Conservation (phyloP, 257 asterid species). For the Plantago elongata region DNA sequence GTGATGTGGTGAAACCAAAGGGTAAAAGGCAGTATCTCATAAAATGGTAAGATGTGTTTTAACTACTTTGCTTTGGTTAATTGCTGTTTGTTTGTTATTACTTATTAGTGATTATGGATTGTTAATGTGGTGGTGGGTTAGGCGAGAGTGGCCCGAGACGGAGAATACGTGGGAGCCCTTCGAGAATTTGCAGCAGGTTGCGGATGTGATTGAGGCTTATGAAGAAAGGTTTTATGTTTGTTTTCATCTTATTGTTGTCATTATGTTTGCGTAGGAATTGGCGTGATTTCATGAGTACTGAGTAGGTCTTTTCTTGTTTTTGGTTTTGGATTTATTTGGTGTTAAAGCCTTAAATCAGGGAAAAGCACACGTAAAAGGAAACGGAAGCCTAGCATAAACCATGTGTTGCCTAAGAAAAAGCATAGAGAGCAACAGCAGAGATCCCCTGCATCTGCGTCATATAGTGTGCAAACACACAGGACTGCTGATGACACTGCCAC, state of each 20-base stretch:
- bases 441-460: conserved; percentile 47
- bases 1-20: conserved; percentile 36
- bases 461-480: conserved; percentile 44
- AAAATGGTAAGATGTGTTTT: conserved; percentile 63
- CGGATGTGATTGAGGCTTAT: conserved; percentile 67
- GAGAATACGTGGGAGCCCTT: conserved; percentile 94
- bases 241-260: conserved; percentile 10
- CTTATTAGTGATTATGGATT: not conserved
- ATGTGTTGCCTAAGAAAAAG: conserved; percentile 58
- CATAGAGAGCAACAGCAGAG: conserved; percentile 33
- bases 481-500: not conserved
- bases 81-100: not conserved
- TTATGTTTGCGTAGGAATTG: conserved; percentile 1
- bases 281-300: conserved; percentile 10
- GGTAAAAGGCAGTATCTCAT: conserved; percentile 76
- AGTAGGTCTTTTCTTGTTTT: conserved; percentile 9
- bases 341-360: conserved; percentile 48
- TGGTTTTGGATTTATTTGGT: conserved; percentile 23
- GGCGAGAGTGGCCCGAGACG: conserved; percentile 95
- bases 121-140: conserved; percentile 27
- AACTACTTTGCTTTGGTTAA: not conserved
- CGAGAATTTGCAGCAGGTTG: conserved; percentile 54
- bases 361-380: conserved; percentile 64
- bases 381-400: conserved; percentile 52
- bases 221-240: conserved; percentile 62